Percentiles rank a stretch among this genome's conserved stretches.
These are phyloP conservation scores for Globisporangium acanthophoron DNA, from an alignment of 352 stramenopile species.

Conservation along the genomic window DNA sequence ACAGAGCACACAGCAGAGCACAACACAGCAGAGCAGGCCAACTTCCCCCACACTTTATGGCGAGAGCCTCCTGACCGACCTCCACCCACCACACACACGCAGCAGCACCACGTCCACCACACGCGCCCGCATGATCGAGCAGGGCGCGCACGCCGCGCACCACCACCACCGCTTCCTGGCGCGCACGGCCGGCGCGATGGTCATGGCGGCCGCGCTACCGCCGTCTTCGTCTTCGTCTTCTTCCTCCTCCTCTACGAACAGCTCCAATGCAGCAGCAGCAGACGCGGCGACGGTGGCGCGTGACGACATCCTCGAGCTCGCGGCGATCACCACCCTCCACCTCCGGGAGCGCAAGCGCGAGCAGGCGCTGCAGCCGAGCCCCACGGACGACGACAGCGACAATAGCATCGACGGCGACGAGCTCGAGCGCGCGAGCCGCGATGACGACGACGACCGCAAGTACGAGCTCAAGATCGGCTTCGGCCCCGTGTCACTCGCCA, in stretches of 20 bases:
- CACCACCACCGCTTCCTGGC: conserved; percentile 4
- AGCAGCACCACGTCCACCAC: neutral
- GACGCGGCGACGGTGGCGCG: neutral
- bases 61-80: neutral
- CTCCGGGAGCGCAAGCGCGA: conserved; percentile 10
- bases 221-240: neutral
- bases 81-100: neutral
- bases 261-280: neutral
- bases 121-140: conserved; percentile 9
- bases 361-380: conserved; percentile 9
- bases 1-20: neutral
- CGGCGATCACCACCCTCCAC: conserved; percentile 6
- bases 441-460: conserved; percentile 25
- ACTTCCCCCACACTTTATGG: neutral
- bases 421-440: neutral
- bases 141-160: conserved; percentile 1
- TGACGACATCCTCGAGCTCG: conserved; percentile 16
- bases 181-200: conserved; percentile 1
- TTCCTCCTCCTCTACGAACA: neutral
- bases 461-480: conserved; percentile 38
- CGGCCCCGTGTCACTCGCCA: conserved; percentile 9
- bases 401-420: neutral
- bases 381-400: conserved; percentile 11
- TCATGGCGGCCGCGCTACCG: conserved; percentile 7
- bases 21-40: neutral